These are phyloP conservation scores for Candida peoriensis DNA, from an alignment of 805 yeast genomes.

Conservation along the genomic window DNA sequence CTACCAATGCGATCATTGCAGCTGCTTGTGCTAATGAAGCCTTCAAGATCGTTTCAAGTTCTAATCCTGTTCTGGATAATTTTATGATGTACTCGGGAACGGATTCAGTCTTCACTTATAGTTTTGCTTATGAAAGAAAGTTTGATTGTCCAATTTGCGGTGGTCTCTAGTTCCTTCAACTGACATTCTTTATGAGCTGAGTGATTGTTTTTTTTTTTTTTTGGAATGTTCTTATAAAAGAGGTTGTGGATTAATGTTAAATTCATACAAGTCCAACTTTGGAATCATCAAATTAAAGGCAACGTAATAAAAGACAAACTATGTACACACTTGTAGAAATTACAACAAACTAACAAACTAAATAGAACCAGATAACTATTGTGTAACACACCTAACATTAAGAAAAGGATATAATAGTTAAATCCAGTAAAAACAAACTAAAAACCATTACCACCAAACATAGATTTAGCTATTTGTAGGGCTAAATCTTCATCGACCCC, in stretches of 20 bases:
- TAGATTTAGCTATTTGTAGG: constrained; percentile 22
- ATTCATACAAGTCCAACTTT: too few relatives aligned
- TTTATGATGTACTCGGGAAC: constrained; percentile 87
- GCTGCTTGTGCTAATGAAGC: constrained; percentile 86
- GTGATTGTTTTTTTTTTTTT: too few relatives aligned
- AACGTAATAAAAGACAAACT: too few relatives aligned
- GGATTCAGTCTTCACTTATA: constrained; percentile 68
- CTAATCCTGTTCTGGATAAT: constrained; percentile 63
- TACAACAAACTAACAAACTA: too few relatives aligned
- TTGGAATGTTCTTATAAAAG: too few relatives aligned
- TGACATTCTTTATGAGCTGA: too few relatives aligned
- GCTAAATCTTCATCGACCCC: constrained; percentile 22
- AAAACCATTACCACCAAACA: constrained; percentile 20
- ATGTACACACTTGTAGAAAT: too few relatives aligned
- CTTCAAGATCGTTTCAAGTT: constrained; percentile 68
- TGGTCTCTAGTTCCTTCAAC: constrained; percentile 13
- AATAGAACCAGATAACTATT: too few relatives aligned
- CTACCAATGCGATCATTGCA: constrained; percentile 89
- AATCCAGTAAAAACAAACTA: not conserved
- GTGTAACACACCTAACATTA: too few relatives aligned
- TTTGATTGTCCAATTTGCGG: constrained; percentile 80
- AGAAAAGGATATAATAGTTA: not conserved
- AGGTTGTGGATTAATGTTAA: not conserved
- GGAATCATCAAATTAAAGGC: too few relatives aligned
- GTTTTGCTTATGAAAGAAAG: constrained; percentile 58